Percentiles rank a stretch among this genome's conserved stretches.
These are phyloP conservation scores for Tylopilus felleus DNA, from an alignment of 768 basidiomycete species.

Conservation along the genomic window DNA sequence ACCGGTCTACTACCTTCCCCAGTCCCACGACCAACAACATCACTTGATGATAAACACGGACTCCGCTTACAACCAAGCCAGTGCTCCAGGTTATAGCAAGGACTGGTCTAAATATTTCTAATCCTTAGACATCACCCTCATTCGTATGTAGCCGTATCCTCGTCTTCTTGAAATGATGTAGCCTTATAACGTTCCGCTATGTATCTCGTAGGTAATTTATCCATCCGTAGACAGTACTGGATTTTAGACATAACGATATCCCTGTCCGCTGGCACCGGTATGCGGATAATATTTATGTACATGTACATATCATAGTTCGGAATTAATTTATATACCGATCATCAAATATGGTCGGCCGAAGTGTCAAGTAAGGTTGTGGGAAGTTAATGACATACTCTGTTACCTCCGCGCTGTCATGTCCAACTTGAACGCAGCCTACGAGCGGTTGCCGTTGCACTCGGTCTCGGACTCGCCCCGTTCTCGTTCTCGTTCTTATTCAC, in stretches of 20 bases:
- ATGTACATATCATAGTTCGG: not conserved
- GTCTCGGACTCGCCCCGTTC: constrained; percentile 30
- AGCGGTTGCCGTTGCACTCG: constrained; percentile 50
- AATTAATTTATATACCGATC: not conserved
- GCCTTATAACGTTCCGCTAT: not conserved
- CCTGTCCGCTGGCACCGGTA: not conserved
- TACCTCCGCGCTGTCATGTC: constrained; percentile 29
- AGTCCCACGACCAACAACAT: constrained; percentile 1
- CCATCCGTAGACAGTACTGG: not conserved
- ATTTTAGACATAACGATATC: not conserved
- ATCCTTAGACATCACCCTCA: not conserved
- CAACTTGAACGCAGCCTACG: constrained; percentile 38
- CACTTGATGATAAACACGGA: not conserved
- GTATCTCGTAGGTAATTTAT: constrained; percentile 4
- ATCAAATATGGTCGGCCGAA: not conserved
- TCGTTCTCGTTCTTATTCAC: constrained; percentile 28
- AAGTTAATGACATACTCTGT: not conserved
- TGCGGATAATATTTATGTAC: too few species aligned
- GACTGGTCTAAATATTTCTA: not conserved
- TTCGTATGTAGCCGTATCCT: not conserved
- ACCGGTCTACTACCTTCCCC: not conserved
- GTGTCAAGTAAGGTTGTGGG: not conserved
- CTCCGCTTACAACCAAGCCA: not conserved
- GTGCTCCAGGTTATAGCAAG: not conserved
- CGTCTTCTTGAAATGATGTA: constrained; percentile 3